phyloP scores from a whole-genome alignment of 1,284 basidiomycete genomes.

The Naganishia albida region DNA sequence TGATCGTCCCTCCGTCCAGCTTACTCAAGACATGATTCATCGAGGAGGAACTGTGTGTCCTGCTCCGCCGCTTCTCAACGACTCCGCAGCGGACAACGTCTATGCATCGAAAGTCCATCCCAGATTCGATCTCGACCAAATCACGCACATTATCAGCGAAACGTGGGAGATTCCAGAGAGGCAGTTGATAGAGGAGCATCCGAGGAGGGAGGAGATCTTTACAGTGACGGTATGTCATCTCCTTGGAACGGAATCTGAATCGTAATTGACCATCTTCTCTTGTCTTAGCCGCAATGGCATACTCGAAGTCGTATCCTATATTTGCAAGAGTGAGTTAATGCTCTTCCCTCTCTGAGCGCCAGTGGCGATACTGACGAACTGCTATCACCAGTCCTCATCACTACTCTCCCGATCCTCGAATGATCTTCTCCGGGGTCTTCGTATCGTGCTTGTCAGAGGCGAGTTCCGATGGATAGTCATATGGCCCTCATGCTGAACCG shows the following conservation, averaged over 20 bases:
- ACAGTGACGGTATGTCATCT: constrained; percentile 7
- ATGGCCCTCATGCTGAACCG: constrained; percentile 10
- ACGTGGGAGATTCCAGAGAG: constrained; percentile 62
- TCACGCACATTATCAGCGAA: constrained; percentile 58
- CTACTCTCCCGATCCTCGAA: constrained; percentile 72
- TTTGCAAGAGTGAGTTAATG: constrained; percentile 48
- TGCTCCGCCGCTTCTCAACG: background rate
- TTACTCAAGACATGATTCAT: constrained; percentile 19
- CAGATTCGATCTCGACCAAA: constrained; percentile 37
- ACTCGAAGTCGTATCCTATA: constrained; percentile 61
- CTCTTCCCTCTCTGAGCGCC: background rate
- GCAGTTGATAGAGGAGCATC: constrained; percentile 49
- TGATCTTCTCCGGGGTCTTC: constrained; percentile 75
- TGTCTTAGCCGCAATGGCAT: constrained; percentile 64
- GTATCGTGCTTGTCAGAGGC: constrained; percentile 70
- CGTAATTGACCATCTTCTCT: constrained; percentile 16
- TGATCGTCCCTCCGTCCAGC: background rate
- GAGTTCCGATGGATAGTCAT: constrained; percentile 38
- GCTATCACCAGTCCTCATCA: constrained; percentile 50
- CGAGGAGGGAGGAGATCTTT: constrained; percentile 57
- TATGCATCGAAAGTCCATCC: background rate
- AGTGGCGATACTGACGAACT: background rate
- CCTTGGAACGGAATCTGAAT: background rate
- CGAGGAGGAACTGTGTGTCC: background rate
- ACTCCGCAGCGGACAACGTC: constrained; percentile 1